Conservation (phyloP, 1,284 basidiomycete genomes). For the Vanrija sp. region DNA sequence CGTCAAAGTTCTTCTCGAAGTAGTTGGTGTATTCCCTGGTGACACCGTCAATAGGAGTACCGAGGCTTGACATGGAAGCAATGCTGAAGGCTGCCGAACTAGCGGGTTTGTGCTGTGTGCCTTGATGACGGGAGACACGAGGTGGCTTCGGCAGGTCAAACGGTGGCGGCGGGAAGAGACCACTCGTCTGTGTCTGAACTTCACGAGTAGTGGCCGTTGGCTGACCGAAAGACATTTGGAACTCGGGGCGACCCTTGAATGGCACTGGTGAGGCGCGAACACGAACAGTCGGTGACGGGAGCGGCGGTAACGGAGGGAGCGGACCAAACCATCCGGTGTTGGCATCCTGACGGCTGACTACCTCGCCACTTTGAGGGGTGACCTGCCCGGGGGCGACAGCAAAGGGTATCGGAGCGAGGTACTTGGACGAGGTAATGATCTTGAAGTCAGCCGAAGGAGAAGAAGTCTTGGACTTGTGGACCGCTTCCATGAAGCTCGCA, state of each 20-base stretch:
- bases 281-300: background rate
- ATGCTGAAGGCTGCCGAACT: slow-evolving; percentile 58
- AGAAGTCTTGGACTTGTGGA: slow-evolving; percentile 6
- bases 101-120: slow-evolving; percentile 54
- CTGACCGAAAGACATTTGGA: slow-evolving; percentile 32
- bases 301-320: slow-evolving; percentile 12
- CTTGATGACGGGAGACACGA: slow-evolving; percentile 13
- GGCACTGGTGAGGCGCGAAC: slow-evolving; percentile 6
- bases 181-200: too few species aligned
- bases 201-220: background rate
- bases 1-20: slow-evolving; percentile 53
- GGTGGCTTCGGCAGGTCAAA: slow-evolving; percentile 5
- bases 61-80: slow-evolving; percentile 75
- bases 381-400: too few species aligned
- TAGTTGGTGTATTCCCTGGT: slow-evolving; percentile 70
- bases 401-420: too few species aligned
- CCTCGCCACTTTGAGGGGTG: too few species aligned
- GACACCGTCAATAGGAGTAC: slow-evolving; percentile 62
- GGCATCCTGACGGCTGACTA: background rate
- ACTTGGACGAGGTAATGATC: slow-evolving; percentile 6
- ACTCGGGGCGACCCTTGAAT: slow-evolving; percentile 37
- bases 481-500: slow-evolving; percentile 66
- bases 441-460: background rate
- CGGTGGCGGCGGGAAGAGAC: slow-evolving; percentile 6
- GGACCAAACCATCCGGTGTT: too few species aligned